phyloP scores from a whole-genome alignment of 2,329 filamentous ascomycete species.

The Pseudophaeomoniella oleicola region DNA sequence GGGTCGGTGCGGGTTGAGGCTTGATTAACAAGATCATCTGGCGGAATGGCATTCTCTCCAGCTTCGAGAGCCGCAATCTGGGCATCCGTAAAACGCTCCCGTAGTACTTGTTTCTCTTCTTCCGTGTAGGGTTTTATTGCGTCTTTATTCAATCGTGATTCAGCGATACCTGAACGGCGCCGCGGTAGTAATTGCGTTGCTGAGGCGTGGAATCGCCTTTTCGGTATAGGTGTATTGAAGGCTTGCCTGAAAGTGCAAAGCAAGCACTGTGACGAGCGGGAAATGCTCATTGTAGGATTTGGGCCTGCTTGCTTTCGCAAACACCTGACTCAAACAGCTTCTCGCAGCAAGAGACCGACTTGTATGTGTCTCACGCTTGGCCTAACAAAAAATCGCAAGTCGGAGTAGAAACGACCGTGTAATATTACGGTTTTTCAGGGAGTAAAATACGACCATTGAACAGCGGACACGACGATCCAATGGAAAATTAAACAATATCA shows the following conservation, averaged over 20 bases:
- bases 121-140: constrained; percentile 50
- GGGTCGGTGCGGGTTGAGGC: constrained; percentile 58
- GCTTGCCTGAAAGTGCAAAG: constrained; percentile 33
- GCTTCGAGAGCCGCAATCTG: constrained; percentile 72
- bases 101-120: constrained; percentile 48
- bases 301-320: too few relatives aligned
- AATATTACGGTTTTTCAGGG: not conserved
- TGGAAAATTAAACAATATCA: too few relatives aligned
- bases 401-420: too few relatives aligned
- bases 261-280: constrained; percentile 33
- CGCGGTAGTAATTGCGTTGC: constrained; percentile 21
- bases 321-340: too few relatives aligned
- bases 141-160: constrained; percentile 13
- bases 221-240: constrained; percentile 22
- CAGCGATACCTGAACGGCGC: not conserved
- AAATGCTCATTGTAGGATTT: constrained; percentile 40
- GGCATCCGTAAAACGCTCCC: constrained; percentile 58
- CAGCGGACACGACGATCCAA: not conserved
- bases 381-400: not conserved
- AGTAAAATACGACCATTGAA: not conserved
- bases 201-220: constrained; percentile 34
- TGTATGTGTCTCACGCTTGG: not conserved
- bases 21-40: constrained; percentile 59
- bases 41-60: constrained; percentile 61
- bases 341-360: too few relatives aligned